A percentile compares a stretch with the other conserved stretches of the same genome.
Evolutionary conservation across 371 early-diverging fungal species (phyloP).

Genomic region (Rhizomucor pusillus): DNA sequence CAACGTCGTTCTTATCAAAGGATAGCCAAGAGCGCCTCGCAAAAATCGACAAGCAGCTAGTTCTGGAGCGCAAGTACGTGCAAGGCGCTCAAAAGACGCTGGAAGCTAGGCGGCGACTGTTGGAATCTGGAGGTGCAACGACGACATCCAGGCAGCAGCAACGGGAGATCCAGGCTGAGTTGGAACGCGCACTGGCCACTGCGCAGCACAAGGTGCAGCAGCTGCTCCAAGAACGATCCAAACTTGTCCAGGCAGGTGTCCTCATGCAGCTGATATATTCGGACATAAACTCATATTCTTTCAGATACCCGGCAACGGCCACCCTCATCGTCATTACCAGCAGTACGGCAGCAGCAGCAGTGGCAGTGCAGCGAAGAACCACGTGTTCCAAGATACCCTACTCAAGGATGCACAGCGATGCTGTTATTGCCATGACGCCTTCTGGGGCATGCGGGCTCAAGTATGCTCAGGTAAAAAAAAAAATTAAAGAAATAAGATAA

Average conservation of each 20-base stretch:
- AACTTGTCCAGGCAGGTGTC: constrained; percentile 1
- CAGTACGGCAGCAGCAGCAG: too few species aligned
- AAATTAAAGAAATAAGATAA: background rate
- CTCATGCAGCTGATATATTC: background rate
- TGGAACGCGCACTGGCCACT: constrained; percentile 2
- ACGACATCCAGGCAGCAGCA: constrained; percentile 2
- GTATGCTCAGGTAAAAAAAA: too few species aligned
- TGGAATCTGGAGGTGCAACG: constrained; percentile 1
- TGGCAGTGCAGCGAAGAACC: too few species aligned
- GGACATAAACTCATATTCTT: too few species aligned
- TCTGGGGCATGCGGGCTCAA: too few species aligned
- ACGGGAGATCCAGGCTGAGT: constrained; percentile 2
- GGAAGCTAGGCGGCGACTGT: background rate
- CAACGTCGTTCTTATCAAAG: background rate
- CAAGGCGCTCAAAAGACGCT: constrained; percentile 7
- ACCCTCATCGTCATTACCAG: too few species aligned
- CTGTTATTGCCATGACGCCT: too few species aligned
- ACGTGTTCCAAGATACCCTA: too few species aligned
- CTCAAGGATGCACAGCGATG: too few species aligned
- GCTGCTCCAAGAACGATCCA: background rate
- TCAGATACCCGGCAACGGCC: too few species aligned
- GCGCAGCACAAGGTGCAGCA: constrained; percentile 2
- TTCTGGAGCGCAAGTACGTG: constrained; percentile 1
- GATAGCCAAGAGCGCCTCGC: background rate
- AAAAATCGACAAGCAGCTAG: constrained; percentile 4